A percentile compares a stretch with the other conserved stretches of the same genome.
phyloP scores from a whole-genome alignment of 1,139 yeast species.

The Yamadazyma diospyri region DNA sequence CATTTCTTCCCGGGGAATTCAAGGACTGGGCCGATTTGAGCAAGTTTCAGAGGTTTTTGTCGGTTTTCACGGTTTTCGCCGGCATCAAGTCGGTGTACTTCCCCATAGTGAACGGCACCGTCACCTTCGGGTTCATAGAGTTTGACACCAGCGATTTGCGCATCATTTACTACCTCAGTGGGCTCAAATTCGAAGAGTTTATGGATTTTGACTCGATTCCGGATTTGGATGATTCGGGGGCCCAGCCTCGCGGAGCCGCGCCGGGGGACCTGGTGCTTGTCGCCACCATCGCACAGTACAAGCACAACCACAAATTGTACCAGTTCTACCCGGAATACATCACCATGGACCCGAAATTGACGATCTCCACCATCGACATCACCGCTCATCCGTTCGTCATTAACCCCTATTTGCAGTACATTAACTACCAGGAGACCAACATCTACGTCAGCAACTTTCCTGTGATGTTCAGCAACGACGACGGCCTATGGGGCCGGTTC shows the following conservation, averaged over 20 bases:
- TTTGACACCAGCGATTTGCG: conserved; percentile 23
- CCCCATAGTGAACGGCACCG: conserved; percentile 25
- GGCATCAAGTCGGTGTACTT: conserved; percentile 42
- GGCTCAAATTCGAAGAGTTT: conserved; percentile 25
- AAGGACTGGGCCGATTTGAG: conserved; percentile 9
- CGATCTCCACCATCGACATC: conserved; percentile 5
- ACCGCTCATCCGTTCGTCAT: conserved; percentile 10
- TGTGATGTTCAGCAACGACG: conserved; percentile 36
- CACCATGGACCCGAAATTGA: conserved; percentile 3
- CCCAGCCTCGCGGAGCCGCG: no score
- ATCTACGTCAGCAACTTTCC: conserved; percentile 56
- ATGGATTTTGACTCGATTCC: conserved; percentile 17
- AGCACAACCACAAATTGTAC: conserved; percentile 34
- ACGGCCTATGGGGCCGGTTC: conserved; percentile 35
- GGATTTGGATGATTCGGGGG: conserved; percentile 13
- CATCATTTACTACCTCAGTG: conserved; percentile 30
- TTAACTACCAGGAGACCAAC: conserved; percentile 55
- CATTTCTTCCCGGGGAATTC: conserved; percentile 22
- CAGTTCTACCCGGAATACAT: conserved; percentile 15
- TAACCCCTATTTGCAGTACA: conserved; percentile 11
- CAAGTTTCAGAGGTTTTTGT: conserved; percentile 21
- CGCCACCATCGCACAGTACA: conserved; percentile 37
- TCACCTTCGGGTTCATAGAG: conserved; percentile 30
- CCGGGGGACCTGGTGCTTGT: conserved; percentile 13
- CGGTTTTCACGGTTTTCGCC: conserved; percentile 36